Conservation (phyloP, 139 green algal genomes). For the Coccomyxa sp. region DNA sequence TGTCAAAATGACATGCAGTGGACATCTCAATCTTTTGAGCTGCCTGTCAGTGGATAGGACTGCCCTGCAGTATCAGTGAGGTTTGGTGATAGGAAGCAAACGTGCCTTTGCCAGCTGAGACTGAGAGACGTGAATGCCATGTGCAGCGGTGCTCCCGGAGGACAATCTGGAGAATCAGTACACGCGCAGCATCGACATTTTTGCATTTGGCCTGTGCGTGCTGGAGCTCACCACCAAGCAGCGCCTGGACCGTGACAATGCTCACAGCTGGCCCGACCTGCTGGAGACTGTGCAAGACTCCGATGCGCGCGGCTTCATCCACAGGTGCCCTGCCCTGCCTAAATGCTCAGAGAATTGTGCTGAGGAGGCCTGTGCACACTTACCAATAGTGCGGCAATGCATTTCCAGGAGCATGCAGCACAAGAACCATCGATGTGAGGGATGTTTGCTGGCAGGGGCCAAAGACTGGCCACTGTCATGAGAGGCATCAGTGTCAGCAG, state of each 20-base stretch:
- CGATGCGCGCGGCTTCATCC: constrained; percentile 71
- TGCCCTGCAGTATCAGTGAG: background rate
- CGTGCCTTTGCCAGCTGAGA: background rate
- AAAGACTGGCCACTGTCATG: background rate
- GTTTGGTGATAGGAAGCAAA: background rate
- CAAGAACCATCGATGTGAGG: no score
- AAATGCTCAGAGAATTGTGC: constrained; percentile 33
- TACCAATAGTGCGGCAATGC: no score
- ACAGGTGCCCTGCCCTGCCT: constrained; percentile 38
- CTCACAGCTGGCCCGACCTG: constrained; percentile 32
- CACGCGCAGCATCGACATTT: constrained; percentile 80
- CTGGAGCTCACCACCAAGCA: constrained; percentile 93
- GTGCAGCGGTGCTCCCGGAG: constrained; percentile 39
- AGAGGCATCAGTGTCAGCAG: background rate
- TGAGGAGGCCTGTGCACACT: no score
- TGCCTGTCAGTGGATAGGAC: background rate
- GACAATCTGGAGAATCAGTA: constrained; percentile 40
- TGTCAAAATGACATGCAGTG: background rate
- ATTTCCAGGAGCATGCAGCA: no score
- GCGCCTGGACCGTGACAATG: constrained; percentile 55
- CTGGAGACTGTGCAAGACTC: constrained; percentile 67
- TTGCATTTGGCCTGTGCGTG: constrained; percentile 94
- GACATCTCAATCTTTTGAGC: background rate
- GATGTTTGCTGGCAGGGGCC: no score
- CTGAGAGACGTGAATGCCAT: background rate